A percentile compares a stretch with the other conserved stretches of the same genome.
phyloP scores from a whole-genome alignment of 148 eudicot genomes.

The Arbutus unedo region DNA sequence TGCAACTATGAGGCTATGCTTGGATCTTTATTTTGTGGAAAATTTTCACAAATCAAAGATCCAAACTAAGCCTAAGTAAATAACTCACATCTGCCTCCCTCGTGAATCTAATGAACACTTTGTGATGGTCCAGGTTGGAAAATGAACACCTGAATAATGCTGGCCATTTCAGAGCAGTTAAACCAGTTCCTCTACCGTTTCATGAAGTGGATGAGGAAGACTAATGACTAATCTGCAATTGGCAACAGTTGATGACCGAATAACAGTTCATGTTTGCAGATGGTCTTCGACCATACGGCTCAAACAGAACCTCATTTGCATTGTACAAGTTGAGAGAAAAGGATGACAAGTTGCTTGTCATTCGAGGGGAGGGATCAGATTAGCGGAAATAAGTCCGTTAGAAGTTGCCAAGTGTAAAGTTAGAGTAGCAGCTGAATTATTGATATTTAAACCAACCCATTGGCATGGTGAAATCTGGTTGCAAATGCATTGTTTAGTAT shows the following conservation, averaged over 20 bases:
- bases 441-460: too few species aligned
- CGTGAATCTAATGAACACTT: constrained; percentile 11
- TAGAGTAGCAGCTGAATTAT: too few species aligned
- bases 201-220: constrained; percentile 89
- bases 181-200: constrained; percentile 88
- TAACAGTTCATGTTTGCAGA: constrained; percentile 4
- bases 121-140: constrained; percentile 60
- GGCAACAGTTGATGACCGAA: constrained; percentile 29
- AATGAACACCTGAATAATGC: constrained; percentile 98
- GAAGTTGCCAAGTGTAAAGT: too few species aligned
- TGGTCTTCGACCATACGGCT: constrained; percentile 5
- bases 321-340: constrained; percentile 13
- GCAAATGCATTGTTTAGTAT: background rate
- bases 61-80: background rate
- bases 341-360: constrained; percentile 20
- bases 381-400: constrained; percentile 11
- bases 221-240: constrained; percentile 51
- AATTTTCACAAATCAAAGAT: background rate
- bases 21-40: background rate
- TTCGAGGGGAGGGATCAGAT: constrained; percentile 19
- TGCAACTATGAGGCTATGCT: background rate
- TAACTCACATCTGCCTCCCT: too few species aligned
- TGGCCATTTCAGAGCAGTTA: constrained; percentile 92
- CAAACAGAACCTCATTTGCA: constrained; percentile 18
- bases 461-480: background rate